Base-by-base conservation (phyloP, 495 filamentous ascomycete genomes). In the Tuber microsphaerosporum region DNA sequence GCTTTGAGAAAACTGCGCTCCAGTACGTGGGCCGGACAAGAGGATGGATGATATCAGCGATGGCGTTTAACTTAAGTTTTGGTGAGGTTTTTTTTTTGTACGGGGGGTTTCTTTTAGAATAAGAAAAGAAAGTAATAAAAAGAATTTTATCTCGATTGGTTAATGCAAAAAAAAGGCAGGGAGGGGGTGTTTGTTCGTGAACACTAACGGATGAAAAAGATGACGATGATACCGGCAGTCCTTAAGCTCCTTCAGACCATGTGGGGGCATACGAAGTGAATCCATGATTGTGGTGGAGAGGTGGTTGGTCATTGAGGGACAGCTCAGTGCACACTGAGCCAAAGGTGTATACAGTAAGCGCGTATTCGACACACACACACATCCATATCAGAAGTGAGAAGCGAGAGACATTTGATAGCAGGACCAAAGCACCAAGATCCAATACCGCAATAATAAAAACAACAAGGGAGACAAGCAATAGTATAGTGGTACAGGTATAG, bases 1-100 rank as follows among this genome's bases (percentile, higher is more conserved):
- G 92, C 93, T 73, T 89, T 89, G 70, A 92, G 82, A 74, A 93
- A 86, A 31, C 92, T 93, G 56, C 17, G 5, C 56, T 65, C 56
- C 56, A 65, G 26, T 65, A 8, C 26, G 26, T 19, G 56, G 56
- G 26, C 56, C 56, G 56, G 56, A 19, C 26, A 65, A 20, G 71
- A 69, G 76, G 41, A 72, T 74, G 72, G 44, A 34, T 70, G 34
- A 37, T 51, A 74, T 80, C 71, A 80, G 79, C 78, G 61, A 80
- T 69, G 45, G 71, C 70, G 71, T 79, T 44, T 75, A 79, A 74
- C 71, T 71, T 12, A 73, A 75, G 72, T 61, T 77, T 48, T 73
- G 4, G 73, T 42, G 56, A 19, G 26, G 56, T 34, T 34, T 65
- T 34, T 61, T 56, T 56, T n/a, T 56, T 10, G 56, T 65, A 26